phyloP scores from a whole-genome alignment of 108 stramenopile species.

The Mayamaea pseudoterrestris region DNA sequence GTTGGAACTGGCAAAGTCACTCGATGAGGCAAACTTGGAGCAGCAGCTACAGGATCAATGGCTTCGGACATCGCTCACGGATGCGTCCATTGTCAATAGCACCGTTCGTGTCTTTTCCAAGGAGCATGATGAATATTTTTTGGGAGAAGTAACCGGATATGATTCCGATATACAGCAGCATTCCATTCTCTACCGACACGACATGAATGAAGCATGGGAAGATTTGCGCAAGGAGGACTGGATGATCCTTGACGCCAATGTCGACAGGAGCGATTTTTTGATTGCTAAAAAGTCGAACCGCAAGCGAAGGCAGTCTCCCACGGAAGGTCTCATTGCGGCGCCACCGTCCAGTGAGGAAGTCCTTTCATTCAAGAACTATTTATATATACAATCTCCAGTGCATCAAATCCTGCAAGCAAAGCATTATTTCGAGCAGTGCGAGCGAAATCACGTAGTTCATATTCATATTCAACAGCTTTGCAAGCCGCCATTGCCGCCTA shows the following conservation, averaged over 20 bases:
- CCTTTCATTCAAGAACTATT: conserved; percentile 37
- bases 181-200: conserved; percentile 51
- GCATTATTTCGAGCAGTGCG: conserved; percentile 53
- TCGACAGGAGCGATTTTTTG: conserved; percentile 42
- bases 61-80: conserved; percentile 30
- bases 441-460: conserved; percentile 43
- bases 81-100: conserved; percentile 66
- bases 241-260: conserved; percentile 60
- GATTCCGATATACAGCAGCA: conserved; percentile 49
- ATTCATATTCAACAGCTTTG: conserved; percentile 32
- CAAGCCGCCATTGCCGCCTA: conserved; percentile 14
- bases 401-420: conserved; percentile 36
- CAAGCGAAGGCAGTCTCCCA: too few species aligned
- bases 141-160: conserved; percentile 66
- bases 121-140: conserved; percentile 54
- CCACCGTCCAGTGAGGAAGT: conserved; percentile 10
- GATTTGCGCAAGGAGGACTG: conserved; percentile 60
- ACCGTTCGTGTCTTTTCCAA: conserved; percentile 54
- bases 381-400: conserved; percentile 53
- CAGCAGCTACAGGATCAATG: conserved; percentile 43
- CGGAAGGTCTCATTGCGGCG: not conserved
- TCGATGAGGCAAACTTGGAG: conserved; percentile 51
- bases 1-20: conserved; percentile 64
- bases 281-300: conserved; percentile 60
- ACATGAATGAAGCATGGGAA: conserved; percentile 66